phyloP scores from a whole-genome alignment of 2,329 filamentous ascomycete species.

The Nannizziopsis arthrosporioides region DNA sequence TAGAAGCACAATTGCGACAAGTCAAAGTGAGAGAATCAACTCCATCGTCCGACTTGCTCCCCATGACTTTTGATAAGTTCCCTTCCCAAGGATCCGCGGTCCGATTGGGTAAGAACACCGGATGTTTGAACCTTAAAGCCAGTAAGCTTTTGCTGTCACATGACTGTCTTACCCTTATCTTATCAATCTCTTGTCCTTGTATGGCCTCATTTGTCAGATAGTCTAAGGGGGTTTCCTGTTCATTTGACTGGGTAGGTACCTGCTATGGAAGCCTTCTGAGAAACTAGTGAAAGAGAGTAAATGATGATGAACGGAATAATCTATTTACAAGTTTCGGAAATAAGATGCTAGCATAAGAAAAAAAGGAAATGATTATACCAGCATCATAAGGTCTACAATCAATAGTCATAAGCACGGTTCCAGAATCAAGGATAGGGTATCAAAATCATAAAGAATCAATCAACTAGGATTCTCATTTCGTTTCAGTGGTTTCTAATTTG shows the following conservation, averaged over 20 bases:
- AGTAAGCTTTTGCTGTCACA: not conserved
- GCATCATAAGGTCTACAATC: too few species aligned
- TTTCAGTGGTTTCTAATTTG: not conserved
- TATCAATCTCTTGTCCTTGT: not conserved
- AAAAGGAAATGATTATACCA: too few species aligned
- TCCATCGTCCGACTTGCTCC: too few species aligned
- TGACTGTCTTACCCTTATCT: not conserved
- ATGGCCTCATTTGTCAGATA: not conserved
- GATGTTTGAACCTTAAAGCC: not conserved
- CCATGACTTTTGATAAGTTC: not conserved
- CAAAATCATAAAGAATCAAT: constrained; percentile 3
- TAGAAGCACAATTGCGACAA: too few species aligned
- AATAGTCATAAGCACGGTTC: not conserved
- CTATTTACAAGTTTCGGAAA: too few species aligned
- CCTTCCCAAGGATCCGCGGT: not conserved
- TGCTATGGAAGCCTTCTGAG: too few species aligned
- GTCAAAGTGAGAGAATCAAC: too few species aligned
- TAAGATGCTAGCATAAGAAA: too few species aligned
- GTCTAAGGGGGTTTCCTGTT: too few species aligned
- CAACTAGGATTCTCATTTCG: constrained; percentile 1
- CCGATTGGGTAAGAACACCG: constrained; percentile 2
- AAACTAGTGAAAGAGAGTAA: too few species aligned
- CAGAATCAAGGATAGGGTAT: constrained; percentile 5
- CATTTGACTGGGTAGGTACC: too few species aligned
- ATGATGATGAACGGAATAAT: too few species aligned